A percentile compares a stretch with the other conserved stretches of the same genome.
phyloP scores from a whole-genome alignment of 441 rosid species.

The Metrosideros polymorpha region DNA sequence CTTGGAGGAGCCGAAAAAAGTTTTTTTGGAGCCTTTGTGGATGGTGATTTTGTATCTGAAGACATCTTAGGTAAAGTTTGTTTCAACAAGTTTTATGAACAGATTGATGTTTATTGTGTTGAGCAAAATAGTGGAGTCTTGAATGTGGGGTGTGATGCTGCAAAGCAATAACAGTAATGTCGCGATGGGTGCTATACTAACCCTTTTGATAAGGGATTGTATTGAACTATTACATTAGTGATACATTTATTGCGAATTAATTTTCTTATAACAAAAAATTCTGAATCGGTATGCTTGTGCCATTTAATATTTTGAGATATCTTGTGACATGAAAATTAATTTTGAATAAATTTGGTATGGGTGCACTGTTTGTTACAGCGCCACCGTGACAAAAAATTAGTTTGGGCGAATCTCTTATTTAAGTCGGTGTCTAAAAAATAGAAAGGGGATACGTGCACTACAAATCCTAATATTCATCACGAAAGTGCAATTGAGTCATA shows the following conservation, averaged over 20 bases:
- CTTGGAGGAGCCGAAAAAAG: not conserved
- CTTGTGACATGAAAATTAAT: not conserved
- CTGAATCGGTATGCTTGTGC: no score
- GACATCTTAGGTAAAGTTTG: not conserved
- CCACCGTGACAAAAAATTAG: no score
- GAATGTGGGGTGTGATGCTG: not conserved
- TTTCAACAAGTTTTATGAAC: not conserved
- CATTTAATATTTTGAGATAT: not conserved
- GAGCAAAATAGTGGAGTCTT: not conserved
- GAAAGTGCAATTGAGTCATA: no score
- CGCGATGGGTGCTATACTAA: not conserved
- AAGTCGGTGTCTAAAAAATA: not conserved
- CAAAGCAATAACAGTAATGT: not conserved
- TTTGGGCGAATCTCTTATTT: not conserved
- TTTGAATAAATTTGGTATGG: not conserved
- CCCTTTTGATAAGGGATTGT: not conserved
- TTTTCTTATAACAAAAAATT: no score
- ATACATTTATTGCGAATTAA: no score
- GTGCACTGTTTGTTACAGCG: no score
- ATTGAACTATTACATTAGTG: no score
- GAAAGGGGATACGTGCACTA: no score
- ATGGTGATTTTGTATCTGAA: not conserved
- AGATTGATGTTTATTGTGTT: not conserved
- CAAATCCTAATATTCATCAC: no score
- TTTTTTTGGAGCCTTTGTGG: not conserved